phyloP scores from a whole-genome alignment of 176 grass and related monocot genomes.

The Carex kokanica region DNA sequence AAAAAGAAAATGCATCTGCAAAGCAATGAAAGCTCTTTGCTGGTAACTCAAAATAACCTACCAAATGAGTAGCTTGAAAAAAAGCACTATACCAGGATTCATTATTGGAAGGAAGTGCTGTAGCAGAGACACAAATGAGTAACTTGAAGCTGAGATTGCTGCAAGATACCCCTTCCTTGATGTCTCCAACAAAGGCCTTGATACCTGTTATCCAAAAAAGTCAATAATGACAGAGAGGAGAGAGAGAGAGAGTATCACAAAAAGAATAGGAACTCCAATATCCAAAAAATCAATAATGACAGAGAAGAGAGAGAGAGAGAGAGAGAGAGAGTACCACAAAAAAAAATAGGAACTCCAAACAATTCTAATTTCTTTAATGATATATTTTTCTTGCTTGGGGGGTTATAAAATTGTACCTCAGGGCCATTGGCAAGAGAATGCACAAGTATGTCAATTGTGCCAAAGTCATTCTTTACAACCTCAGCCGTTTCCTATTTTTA shows the following conservation, averaged over 20 bases:
- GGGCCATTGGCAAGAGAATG: conserved; percentile 97
- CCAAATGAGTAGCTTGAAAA: neutral
- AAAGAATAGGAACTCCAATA: no score
- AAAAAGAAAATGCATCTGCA: conserved; percentile 11
- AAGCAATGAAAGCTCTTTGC: neutral
- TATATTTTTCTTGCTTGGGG: neutral
- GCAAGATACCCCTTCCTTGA: conserved; percentile 94
- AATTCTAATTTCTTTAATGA: neutral
- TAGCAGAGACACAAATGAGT: conserved; percentile 82
- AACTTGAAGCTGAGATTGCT: conserved; percentile 95
- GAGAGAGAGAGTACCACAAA: no score
- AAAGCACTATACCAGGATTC: conserved; percentile 65
- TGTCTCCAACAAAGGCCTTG: conserved; percentile 82
- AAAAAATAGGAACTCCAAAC: neutral
- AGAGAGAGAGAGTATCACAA: neutral
- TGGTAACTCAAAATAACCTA: neutral
- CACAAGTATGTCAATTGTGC: conserved; percentile 93
- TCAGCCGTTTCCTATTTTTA: conserved; percentile 79
- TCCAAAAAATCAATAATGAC: no score
- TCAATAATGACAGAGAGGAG: conserved; percentile 3
- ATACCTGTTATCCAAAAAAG: conserved; percentile 51
- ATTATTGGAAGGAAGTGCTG: conserved; percentile 93
- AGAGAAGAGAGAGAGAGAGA: no score
- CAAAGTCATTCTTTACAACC: conserved; percentile 91
- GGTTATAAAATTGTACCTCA: conserved; percentile 43